These are phyloP conservation scores for Talaromyces albobiverticillius DNA, from an alignment of 2,329 filamentous ascomycete species.

Conservation along the genomic window DNA sequence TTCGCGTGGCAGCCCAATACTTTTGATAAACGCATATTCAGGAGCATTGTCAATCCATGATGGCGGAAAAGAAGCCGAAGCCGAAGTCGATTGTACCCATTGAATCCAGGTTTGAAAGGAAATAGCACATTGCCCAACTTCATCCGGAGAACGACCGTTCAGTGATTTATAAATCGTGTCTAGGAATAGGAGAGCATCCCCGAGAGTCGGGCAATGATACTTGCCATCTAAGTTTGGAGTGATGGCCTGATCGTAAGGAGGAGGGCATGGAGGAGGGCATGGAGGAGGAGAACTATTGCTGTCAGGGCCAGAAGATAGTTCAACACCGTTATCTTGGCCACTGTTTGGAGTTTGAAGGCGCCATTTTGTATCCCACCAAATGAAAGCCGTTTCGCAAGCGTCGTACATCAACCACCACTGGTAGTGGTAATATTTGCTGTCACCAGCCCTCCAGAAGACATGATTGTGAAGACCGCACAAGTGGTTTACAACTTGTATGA, in stretches of 20 bases:
- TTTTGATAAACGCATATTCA: background rate
- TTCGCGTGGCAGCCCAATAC: background rate
- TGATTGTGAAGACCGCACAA: conserved; percentile 4
- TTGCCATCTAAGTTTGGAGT: background rate
- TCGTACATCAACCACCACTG: conserved; percentile 5
- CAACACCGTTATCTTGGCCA: background rate
- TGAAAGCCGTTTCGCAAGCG: background rate
- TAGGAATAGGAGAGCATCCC: background rate
- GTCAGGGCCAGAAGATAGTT: no score
- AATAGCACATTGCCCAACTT: background rate
- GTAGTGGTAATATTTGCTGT: background rate
- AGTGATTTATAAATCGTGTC: background rate
- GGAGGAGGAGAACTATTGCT: background rate
- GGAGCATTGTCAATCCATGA: no score
- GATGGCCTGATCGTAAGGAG: background rate
- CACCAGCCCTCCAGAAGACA: background rate
- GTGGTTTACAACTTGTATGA: conserved; percentile 2
- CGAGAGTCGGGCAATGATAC: background rate
- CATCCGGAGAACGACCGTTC: background rate
- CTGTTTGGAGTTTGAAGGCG: no score
- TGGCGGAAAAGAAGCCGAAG: no score
- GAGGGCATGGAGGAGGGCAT: no score
- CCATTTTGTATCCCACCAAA: background rate
- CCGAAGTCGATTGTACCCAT: background rate
- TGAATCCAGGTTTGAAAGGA: conserved; percentile 5